Base-by-base conservation (phyloP, 139 green algal genomes). In the Pseudopediastrum boryanum region DNA sequence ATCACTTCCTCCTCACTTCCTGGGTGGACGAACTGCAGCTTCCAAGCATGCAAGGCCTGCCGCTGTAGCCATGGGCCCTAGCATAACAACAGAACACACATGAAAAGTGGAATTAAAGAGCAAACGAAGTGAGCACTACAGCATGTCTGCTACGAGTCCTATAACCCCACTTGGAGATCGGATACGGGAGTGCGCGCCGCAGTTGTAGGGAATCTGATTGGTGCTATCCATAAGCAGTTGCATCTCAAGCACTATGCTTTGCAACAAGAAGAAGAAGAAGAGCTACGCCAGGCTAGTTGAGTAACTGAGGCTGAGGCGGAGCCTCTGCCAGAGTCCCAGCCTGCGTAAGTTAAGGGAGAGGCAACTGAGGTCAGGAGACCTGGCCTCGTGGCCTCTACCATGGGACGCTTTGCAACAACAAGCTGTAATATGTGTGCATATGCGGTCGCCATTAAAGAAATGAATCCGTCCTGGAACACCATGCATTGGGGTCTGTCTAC, bases 31-130 rank as follows among this genome's bases (percentile, higher is more conserved):
- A 96, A 63, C 13, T 52, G 51, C 31, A 96, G 67, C 3, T 50
- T 31, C 0, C 67, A 76, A 4, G 92, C 92, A 76, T 96, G 92
- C 43, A 96, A 80, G 10, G 89, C 89, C 71, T 94, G 90, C 5
- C 90, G 79, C 1, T 2, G 10, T 0, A 94, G 83, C 88, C 89
- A 95, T n/a, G 89, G 89, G 0, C 84, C 71, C 71, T 78, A 70
- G 36, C 42, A 72, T 25, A 72, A 21, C 62, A 70, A 8, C n/a
- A 38, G 21, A 42, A 27, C 9, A 72, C 36, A 72, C 38, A 72
- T n/a, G 46, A 12, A 56, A 16, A 19, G 16, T 31, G 33, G 61
- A n/a, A n/a, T n/a, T 69, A 8, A 73, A 42, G 13, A 12, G 46
- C 12, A 16, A 56, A 16, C 46, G 12, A 16, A n/a, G 46, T 56